Conservation (phyloP, 345 rosid genomes). For the Salix brachista region DNA sequence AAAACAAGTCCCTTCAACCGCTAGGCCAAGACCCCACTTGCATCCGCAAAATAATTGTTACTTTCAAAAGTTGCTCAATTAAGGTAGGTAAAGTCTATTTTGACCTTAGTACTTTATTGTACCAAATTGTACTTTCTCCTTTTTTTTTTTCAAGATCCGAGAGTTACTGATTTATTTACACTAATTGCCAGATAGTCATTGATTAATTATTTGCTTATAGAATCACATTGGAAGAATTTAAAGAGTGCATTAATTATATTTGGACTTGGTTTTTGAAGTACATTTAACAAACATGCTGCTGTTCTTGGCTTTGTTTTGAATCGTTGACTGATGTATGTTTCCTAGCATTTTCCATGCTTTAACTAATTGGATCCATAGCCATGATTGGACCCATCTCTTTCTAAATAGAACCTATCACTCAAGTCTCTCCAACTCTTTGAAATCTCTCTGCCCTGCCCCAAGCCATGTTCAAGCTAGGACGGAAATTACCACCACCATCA, state of each 20-base stretch:
- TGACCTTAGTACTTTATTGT: background rate
- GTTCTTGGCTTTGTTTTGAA: background rate
- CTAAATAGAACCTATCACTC: background rate
- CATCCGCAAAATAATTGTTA: background rate
- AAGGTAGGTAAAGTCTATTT: background rate
- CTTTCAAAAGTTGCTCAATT: background rate
- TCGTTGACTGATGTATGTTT: background rate
- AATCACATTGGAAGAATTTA: background rate
- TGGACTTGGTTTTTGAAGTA: background rate
- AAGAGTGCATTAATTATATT: background rate
- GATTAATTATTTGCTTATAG: background rate
- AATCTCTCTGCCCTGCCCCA: background rate
- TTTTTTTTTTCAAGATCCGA: background rate
- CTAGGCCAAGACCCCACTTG: too few species aligned
- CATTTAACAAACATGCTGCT: background rate
- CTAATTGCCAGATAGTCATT: background rate
- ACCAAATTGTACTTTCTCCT: background rate
- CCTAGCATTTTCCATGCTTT: background rate
- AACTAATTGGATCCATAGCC: background rate
- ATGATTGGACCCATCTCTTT: background rate
- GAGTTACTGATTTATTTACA: background rate
- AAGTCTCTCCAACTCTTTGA: background rate
- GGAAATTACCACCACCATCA: background rate
- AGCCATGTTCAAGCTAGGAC: constrained; percentile 3
- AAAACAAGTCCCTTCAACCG: too few species aligned